A percentile compares a stretch with the other conserved stretches of the same genome.
phyloP scores from a whole-genome alignment of 257 asterid genomes.

The Solanum ossicruentum region DNA sequence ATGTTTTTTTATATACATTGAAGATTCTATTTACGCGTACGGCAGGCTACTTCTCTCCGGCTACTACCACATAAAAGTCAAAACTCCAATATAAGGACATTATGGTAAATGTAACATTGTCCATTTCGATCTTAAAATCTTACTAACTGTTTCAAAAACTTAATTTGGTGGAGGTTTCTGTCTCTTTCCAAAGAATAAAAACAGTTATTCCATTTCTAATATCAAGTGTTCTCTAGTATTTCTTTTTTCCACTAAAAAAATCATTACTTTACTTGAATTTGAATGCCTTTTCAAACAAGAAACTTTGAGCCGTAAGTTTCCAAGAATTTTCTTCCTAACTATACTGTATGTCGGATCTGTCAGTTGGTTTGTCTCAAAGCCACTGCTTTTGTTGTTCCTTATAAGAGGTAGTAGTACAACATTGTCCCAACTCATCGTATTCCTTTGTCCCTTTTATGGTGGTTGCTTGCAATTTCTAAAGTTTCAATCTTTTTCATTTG shows the following conservation, averaged over 20 bases:
- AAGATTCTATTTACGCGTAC: not conserved
- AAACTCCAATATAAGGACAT: not conserved
- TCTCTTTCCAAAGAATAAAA: not conserved
- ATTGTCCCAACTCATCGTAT: not conserved
- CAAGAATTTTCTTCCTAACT: not conserved
- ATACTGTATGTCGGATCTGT: not conserved
- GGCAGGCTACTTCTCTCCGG: not conserved
- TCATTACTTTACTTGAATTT: not conserved
- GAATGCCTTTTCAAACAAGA: not conserved
- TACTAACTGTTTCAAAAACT: not conserved
- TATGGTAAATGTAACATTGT: not conserved
- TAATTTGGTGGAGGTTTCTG: not conserved
- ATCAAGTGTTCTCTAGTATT: not conserved
- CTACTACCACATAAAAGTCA: not conserved
- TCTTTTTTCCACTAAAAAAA: not conserved
- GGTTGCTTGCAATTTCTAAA: not conserved
- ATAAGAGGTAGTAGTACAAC: not conserved
- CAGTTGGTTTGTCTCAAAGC: constrained; percentile 37
- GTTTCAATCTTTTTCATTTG: not conserved
- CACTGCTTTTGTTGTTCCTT: constrained; percentile 16
- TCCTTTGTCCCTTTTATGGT: not conserved
- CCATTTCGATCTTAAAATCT: not conserved
- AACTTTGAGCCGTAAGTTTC: not conserved
- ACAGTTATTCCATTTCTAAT: not conserved
- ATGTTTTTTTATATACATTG: not conserved